These are phyloP conservation scores for Venustampulla echinocandica DNA, from an alignment of 495 filamentous ascomycete species.

Conservation along the genomic window DNA sequence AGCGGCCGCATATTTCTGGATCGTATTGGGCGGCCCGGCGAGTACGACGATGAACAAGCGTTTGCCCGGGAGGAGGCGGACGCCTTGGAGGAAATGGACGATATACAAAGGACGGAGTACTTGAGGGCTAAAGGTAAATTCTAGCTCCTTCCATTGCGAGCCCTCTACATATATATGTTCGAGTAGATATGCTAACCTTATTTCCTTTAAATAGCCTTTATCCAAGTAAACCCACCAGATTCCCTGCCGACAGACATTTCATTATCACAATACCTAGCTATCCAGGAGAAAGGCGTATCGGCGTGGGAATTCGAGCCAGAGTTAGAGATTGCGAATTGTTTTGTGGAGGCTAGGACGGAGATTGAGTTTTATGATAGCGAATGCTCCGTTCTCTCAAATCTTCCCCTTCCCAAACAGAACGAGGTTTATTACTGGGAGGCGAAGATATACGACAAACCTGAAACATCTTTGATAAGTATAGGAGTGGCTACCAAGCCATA, in stretches of 20 bases:
- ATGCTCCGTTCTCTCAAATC: conserved; percentile 93
- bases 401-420: conserved; percentile 96
- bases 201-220: conserved; percentile 59
- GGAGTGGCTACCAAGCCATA: conserved; percentile 96
- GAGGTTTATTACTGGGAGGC: conserved; percentile 99
- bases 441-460: conserved; percentile 96
- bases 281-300: conserved; percentile 97
- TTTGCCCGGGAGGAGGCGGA: conserved; percentile 89
- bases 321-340: conserved; percentile 96
- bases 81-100: conserved; percentile 92
- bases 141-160: too few relatives aligned
- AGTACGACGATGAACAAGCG: conserved; percentile 95
- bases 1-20: conserved; percentile 89
- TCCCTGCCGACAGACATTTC: conserved; percentile 95
- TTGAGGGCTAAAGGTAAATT: conserved; percentile 82
- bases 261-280: conserved; percentile 91
- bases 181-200: conserved; percentile 9
- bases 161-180: conserved; percentile 2
- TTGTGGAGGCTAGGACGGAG: conserved; percentile 91
- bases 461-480: conserved; percentile 72
- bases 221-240: conserved; percentile 90
- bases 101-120: conserved; percentile 82
- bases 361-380: conserved; percentile 98
- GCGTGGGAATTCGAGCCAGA: conserved; percentile 99
- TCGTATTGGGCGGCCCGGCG: conserved; percentile 85